Conservation (phyloP, 495 filamentous ascomycete genomes). For the Aspergillus cavernicola region DNA sequence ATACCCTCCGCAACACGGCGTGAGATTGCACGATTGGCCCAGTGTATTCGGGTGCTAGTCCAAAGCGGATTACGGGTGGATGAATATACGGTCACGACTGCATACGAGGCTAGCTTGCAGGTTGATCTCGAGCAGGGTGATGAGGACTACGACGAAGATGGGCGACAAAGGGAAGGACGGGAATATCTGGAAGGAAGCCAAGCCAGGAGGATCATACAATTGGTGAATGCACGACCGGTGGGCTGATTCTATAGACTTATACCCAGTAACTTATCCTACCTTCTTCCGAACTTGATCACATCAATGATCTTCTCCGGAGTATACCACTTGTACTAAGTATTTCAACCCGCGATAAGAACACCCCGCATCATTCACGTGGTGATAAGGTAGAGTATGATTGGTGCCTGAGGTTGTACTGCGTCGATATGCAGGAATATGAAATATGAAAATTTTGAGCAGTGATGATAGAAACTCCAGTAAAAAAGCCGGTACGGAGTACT, state of each 20-base stretch:
- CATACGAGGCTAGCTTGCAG: slow-evolving; percentile 76
- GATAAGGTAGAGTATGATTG: slow-evolving; percentile 15
- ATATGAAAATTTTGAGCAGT: neutral
- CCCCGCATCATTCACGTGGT: slow-evolving; percentile 24
- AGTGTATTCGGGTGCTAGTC: slow-evolving; percentile 75
- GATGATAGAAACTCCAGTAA: neutral
- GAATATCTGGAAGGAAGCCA: slow-evolving; percentile 72
- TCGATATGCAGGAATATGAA: neutral
- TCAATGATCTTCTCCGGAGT: too few species aligned
- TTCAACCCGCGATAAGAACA: slow-evolving; percentile 8
- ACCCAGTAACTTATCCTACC: neutral
- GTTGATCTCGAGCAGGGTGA: slow-evolving; percentile 59
- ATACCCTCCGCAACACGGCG: slow-evolving; percentile 70
- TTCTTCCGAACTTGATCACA: too few species aligned
- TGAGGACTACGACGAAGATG: slow-evolving; percentile 43
- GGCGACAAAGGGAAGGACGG: slow-evolving; percentile 37
- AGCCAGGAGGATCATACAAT: slow-evolving; percentile 61
- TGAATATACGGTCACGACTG: slow-evolving; percentile 81
- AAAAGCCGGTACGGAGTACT: too few species aligned
- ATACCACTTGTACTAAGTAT: too few species aligned
- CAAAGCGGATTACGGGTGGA: slow-evolving; percentile 81
- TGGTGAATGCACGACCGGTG: slow-evolving; percentile 26
- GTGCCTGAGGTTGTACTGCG: slow-evolving; percentile 6
- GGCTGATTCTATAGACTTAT: slow-evolving; percentile 3
- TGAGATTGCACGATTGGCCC: slow-evolving; percentile 79